Evolutionary conservation across 768 basidiomycete species (phyloP).

Genomic region (Steccherinum ochraceum): DNA sequence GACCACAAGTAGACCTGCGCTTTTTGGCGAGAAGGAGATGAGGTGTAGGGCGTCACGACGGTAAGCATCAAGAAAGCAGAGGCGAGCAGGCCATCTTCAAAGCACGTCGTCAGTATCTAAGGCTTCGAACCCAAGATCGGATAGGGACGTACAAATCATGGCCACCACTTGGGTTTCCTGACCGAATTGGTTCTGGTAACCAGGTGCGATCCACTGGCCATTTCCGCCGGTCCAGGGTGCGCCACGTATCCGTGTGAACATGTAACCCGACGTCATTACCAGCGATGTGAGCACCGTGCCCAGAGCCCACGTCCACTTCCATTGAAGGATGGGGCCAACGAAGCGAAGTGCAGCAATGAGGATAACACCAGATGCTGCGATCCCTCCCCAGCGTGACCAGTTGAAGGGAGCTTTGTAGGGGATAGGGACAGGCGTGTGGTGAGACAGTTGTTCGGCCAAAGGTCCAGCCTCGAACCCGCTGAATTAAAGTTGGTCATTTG

Average conservation of each 20-base stretch:
- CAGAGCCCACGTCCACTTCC: slow-evolving; percentile 74
- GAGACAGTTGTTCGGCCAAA: slow-evolving; percentile 69
- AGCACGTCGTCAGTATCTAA: no score
- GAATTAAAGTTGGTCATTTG: slow-evolving; percentile 2
- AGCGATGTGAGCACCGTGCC: slow-evolving; percentile 56
- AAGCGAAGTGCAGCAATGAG: slow-evolving; percentile 49
- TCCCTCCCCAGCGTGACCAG: slow-evolving; percentile 47
- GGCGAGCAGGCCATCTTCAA: slow-evolving; percentile 74
- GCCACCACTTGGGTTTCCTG: slow-evolving; percentile 89
- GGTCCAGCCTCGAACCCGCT: slow-evolving; percentile 82
- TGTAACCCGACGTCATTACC: slow-evolving; percentile 88
- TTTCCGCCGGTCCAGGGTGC: slow-evolving; percentile 61
- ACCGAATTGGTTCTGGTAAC: slow-evolving; percentile 87
- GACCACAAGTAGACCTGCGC: slow-evolving; percentile 89
- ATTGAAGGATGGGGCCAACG: slow-evolving; percentile 58
- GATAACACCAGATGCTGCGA: slow-evolving; percentile 35
- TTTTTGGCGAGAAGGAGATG: slow-evolving; percentile 69
- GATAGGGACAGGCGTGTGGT: slow-evolving; percentile 72
- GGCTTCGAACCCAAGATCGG: neutral
- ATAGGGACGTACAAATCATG: slow-evolving; percentile 64
- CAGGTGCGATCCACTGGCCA: slow-evolving; percentile 78
- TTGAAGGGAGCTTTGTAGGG: slow-evolving; percentile 77
- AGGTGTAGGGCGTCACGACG: slow-evolving; percentile 72
- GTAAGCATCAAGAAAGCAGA: slow-evolving; percentile 76
- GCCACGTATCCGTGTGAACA: slow-evolving; percentile 92